A percentile compares a stretch with the other conserved stretches of the same genome.
These are phyloP conservation scores for Scheffersomyces cryptocercus DNA, from an alignment of 1,139 yeast genomes.

Conservation along the genomic window DNA sequence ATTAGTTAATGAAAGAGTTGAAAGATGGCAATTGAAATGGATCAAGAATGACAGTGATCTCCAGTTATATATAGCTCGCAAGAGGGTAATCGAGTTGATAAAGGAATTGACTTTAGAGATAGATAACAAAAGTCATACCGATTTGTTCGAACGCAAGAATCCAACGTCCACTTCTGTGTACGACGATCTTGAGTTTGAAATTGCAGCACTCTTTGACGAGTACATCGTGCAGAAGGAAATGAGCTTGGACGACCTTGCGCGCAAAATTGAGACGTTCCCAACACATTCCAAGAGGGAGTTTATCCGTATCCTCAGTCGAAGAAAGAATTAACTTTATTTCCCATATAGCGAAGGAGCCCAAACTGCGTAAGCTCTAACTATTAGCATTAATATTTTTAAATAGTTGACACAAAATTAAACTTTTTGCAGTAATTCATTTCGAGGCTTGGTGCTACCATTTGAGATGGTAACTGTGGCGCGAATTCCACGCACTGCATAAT, in stretches of 20 bases:
- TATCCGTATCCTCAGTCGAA: not conserved
- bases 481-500: too few relatives aligned
- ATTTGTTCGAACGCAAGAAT: conserved; percentile 10
- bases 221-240: conserved; percentile 11
- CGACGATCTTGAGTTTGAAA: conserved; percentile 7
- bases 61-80: conserved; percentile 10
- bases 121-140: conserved; percentile 9
- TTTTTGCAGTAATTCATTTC: too few relatives aligned
- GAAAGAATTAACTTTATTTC: not conserved
- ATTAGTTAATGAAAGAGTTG: not conserved
- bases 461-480: too few relatives aligned
- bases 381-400: too few relatives aligned
- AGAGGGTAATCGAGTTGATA: conserved; percentile 11
- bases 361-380: too few relatives aligned
- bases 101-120: conserved; percentile 9
- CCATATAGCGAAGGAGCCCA: too few relatives aligned
- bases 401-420: too few relatives aligned
- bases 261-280: conserved; percentile 11
- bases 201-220: conserved; percentile 13
- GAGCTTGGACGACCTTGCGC: conserved; percentile 8
- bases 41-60: conserved; percentile 10
- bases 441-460: too few relatives aligned
- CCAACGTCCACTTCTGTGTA: not conserved
- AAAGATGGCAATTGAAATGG: conserved; percentile 8
- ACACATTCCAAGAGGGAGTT: conserved; percentile 2